These are phyloP conservation scores for Xylona heveae DNA, from an alignment of 495 filamentous ascomycete species.

Conservation along the genomic window DNA sequence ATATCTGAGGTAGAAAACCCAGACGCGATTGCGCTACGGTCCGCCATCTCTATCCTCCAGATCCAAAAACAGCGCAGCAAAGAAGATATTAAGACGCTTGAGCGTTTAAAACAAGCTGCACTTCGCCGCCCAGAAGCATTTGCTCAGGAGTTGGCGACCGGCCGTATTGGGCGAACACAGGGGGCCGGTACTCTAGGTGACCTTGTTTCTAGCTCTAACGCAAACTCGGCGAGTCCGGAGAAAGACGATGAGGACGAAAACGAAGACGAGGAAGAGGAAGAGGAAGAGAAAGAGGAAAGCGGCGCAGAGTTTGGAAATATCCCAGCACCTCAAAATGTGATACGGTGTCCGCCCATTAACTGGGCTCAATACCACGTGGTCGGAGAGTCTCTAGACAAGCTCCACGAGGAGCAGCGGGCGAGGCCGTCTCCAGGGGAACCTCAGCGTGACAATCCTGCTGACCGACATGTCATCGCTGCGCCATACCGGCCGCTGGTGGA, in stretches of 20 bases:
- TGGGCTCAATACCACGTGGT: conserved; percentile 79
- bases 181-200: too few relatives aligned
- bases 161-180: conserved; percentile 20
- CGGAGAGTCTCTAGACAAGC: conserved; percentile 56
- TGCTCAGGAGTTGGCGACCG: conserved; percentile 33
- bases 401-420: conserved; percentile 56
- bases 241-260: conserved; percentile 18
- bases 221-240: too few relatives aligned
- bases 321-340: conserved; percentile 59
- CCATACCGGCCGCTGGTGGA: conserved; percentile 56
- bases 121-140: conserved; percentile 48
- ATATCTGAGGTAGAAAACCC: conserved; percentile 60
- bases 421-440: conserved; percentile 40
- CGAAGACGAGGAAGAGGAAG: conserved; percentile 17
- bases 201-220: too few relatives aligned
- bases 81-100: conserved; percentile 44
- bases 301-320: conserved; percentile 27
- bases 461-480: conserved; percentile 35
- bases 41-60: conserved; percentile 63
- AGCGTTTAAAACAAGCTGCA: conserved; percentile 39
- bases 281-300: conserved; percentile 6
- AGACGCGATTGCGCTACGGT: conserved; percentile 63
- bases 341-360: conserved; percentile 70
- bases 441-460: conserved; percentile 15
- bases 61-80: conserved; percentile 56